These are phyloP conservation scores for Microcera coccophila DNA, from an alignment of 2,329 filamentous ascomycete species.

Conservation along the genomic window DNA sequence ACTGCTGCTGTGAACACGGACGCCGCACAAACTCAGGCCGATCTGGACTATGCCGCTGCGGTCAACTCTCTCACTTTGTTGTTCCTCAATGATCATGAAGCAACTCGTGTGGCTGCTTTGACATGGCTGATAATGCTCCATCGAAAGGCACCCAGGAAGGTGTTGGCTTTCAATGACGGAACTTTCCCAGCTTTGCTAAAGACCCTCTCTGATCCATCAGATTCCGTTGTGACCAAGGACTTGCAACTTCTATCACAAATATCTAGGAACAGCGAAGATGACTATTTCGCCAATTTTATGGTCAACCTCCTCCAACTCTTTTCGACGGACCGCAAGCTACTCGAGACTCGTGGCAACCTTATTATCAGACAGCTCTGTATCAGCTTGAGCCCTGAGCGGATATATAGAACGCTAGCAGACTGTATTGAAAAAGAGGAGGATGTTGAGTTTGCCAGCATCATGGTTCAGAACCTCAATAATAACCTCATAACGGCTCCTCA, in stretches of 20 bases:
- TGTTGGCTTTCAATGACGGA: constrained; percentile 92
- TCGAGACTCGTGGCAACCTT: constrained; percentile 90
- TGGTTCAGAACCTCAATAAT: constrained; percentile 99
- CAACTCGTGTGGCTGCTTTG: constrained; percentile 85
- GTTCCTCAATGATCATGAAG: constrained; percentile 95
- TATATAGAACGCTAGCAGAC: constrained; percentile 92
- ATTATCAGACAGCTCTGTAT: constrained; percentile 95
- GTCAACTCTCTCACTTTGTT: constrained; percentile 90
- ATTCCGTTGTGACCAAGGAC: constrained; percentile 93
- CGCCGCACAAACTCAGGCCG: constrained; percentile 48
- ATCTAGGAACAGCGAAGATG: constrained; percentile 91
- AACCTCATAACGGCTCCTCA: constrained; percentile 97
- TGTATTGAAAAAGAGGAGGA: constrained; percentile 98
- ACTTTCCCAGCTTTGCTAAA: constrained; percentile 95
- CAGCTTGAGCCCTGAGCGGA: constrained; percentile 87
- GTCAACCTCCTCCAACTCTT: constrained; percentile 92
- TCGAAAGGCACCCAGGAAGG: constrained; percentile 86
- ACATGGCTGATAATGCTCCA: constrained; percentile 98
- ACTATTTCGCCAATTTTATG: constrained; percentile 98
- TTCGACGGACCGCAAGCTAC: constrained; percentile 83
- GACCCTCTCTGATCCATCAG: constrained; percentile 90
- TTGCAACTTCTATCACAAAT: constrained; percentile 92
- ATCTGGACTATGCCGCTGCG: constrained; percentile 93
- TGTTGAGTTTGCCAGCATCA: constrained; percentile 97
- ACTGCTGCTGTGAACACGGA: constrained; percentile 41